Conservation (phyloP, 768 basidiomycete species). For the Psilocybe sp. region DNA sequence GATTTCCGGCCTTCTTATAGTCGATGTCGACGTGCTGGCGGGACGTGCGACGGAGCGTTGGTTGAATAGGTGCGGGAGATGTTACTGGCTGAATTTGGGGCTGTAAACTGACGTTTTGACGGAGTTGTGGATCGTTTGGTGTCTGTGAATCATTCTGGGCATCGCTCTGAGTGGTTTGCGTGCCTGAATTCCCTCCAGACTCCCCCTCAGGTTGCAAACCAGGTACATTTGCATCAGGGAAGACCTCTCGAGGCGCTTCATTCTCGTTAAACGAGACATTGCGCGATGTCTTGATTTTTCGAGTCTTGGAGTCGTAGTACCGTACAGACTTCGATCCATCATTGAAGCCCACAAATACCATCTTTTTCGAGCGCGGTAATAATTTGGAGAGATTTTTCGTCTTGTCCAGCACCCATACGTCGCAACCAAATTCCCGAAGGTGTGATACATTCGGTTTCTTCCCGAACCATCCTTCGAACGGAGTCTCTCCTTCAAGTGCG, state of each 20-base stretch:
- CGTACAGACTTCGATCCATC: slow-evolving; percentile 19
- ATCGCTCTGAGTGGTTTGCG: not conserved
- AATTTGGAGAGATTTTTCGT: slow-evolving; percentile 4
- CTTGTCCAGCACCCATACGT: slow-evolving; percentile 20
- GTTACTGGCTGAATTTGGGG: not conserved
- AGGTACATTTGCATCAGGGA: not conserved
- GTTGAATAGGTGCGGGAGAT: not conserved
- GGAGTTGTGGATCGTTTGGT: not conserved
- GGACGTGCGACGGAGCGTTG: not conserved
- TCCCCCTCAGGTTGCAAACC: slow-evolving; percentile 14
- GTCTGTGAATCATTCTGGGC: not conserved
- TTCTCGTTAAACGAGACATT: slow-evolving; percentile 19
- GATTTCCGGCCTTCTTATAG: slow-evolving; percentile 4
- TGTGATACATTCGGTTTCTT: slow-evolving; percentile 18
- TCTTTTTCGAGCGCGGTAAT: slow-evolving; percentile 9
- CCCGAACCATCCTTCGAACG: slow-evolving; percentile 16
- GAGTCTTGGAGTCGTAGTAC: slow-evolving; percentile 15
- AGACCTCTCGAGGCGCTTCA: slow-evolving; percentile 1
- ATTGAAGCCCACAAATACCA: slow-evolving; percentile 16
- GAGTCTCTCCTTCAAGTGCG: slow-evolving; percentile 18
- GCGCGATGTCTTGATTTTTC: slow-evolving; percentile 14
- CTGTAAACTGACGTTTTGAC: not conserved
- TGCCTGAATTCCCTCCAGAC: not conserved
- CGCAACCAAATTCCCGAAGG: slow-evolving; percentile 22
- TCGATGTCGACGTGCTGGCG: slow-evolving; percentile 1